phyloP scores from a whole-genome alignment of 805 yeast genomes.

The Nakazawaea ishiwadae region DNA sequence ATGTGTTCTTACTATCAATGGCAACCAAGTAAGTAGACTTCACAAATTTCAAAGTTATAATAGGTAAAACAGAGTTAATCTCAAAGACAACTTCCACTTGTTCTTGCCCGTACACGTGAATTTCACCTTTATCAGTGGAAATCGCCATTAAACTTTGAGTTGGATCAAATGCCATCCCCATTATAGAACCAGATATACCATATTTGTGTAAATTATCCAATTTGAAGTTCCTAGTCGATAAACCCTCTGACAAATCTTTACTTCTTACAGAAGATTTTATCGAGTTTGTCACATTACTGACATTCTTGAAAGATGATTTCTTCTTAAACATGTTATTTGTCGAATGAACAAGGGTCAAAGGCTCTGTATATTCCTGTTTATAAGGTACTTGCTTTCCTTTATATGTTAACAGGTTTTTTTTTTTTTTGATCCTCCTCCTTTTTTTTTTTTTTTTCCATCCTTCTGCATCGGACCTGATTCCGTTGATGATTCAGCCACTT shows the following conservation, averaged over 20 bases:
- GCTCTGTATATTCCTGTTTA: too few relatives aligned
- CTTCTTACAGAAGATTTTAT: slow-evolving; percentile 13
- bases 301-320: slow-evolving; percentile 8
- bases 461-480: too few relatives aligned
- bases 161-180: slow-evolving; percentile 77
- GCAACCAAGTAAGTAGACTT: slow-evolving; percentile 81
- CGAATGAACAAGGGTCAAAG: too few relatives aligned
- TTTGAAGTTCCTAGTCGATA: slow-evolving; percentile 22
- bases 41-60: slow-evolving; percentile 58
- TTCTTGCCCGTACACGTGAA: slow-evolving; percentile 81
- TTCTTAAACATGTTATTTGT: slow-evolving; percentile 10
- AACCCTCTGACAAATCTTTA: slow-evolving; percentile 25
- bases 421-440: too few relatives aligned
- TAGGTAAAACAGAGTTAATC: slow-evolving; percentile 42
- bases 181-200: slow-evolving; percentile 62
- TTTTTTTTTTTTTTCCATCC: too few relatives aligned
- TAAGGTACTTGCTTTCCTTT: too few relatives aligned
- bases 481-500: too few relatives aligned
- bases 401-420: too few relatives aligned
- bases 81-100: slow-evolving; percentile 68
- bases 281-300: slow-evolving; percentile 13
- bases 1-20: slow-evolving; percentile 53
- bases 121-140: slow-evolving; percentile 63
- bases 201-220: slow-evolving; percentile 32
- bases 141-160: slow-evolving; percentile 82